Evolutionary conservation across 768 basidiomycete species (phyloP).

Genomic region (Macrolepiota fuliginosa): DNA sequence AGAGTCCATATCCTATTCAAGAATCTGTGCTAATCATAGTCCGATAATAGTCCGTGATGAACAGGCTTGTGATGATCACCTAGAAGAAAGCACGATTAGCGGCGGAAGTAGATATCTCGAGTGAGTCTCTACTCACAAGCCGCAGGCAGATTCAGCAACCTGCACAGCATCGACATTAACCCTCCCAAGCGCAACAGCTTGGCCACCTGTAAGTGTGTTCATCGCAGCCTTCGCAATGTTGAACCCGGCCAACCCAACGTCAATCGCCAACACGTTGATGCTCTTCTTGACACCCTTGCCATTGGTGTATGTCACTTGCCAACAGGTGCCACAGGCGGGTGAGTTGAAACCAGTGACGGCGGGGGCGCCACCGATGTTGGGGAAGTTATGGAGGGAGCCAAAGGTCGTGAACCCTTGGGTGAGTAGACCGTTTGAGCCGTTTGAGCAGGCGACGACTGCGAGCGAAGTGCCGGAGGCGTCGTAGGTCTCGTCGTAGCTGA

Average conservation of each 20-base stretch:
- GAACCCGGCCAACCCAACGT: slow-evolving; percentile 44
- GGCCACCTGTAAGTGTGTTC: slow-evolving; percentile 48
- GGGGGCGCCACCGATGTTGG: slow-evolving; percentile 54
- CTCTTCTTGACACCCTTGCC: slow-evolving; percentile 25
- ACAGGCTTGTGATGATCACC: background rate
- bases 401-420: slow-evolving; percentile 47
- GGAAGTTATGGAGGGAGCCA: slow-evolving; percentile 52
- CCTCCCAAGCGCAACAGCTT: slow-evolving; percentile 46
- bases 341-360: slow-evolving; percentile 52
- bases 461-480: slow-evolving; percentile 44
- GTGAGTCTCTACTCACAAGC: slow-evolving; percentile 30
- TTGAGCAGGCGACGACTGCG: slow-evolving; percentile 40
- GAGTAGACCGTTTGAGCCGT: slow-evolving; percentile 51
- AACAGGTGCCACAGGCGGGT: slow-evolving; percentile 56
- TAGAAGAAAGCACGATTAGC: background rate
- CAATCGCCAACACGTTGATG: slow-evolving; percentile 52
- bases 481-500: slow-evolving; percentile 47
- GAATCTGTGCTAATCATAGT: background rate
- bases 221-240: slow-evolving; percentile 51
- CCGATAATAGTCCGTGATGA: background rate
- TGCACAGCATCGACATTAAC: slow-evolving; percentile 41
- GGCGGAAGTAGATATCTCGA: background rate
- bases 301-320: slow-evolving; percentile 49
- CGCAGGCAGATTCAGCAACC: slow-evolving; percentile 48
- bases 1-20: background rate